Evolutionary conservation across 2,329 filamentous ascomycete species (phyloP).

Genomic region (Metarhizium robertsii): DNA sequence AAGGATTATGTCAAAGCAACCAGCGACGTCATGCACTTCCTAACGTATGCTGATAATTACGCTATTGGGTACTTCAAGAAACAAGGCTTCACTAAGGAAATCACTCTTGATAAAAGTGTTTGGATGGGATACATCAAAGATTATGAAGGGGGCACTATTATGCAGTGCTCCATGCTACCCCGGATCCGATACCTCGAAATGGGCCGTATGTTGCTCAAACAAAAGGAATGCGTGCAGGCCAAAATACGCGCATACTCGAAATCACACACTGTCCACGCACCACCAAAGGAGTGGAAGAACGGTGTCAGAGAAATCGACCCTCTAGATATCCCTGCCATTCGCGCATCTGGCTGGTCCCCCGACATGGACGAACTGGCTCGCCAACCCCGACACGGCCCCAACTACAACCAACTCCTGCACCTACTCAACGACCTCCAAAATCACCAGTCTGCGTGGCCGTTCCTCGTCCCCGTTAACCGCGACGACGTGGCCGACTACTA

Average conservation of each 20-base stretch:
- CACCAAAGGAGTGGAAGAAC: slow-evolving; percentile 78
- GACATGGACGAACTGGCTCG: slow-evolving; percentile 97
- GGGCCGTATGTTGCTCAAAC: slow-evolving; percentile 89
- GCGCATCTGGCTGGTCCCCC: slow-evolving; percentile 85
- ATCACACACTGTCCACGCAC: slow-evolving; percentile 76
- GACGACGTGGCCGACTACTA: slow-evolving; percentile 99
- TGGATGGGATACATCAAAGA: slow-evolving; percentile 99
- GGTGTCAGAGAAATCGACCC: slow-evolving; percentile 71
- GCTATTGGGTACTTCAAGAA: slow-evolving; percentile 99
- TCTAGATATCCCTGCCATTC: slow-evolving; percentile 78
- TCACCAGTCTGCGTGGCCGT: slow-evolving; percentile 88
- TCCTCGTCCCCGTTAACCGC: slow-evolving; percentile 83
- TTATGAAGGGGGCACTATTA: slow-evolving; percentile 96
- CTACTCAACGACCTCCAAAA: slow-evolving; percentile 94
- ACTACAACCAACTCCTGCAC: slow-evolving; percentile 89
- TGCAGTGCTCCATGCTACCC: slow-evolving; percentile 98
- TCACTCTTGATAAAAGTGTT: slow-evolving; percentile 76
- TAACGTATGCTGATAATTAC: slow-evolving; percentile 98
- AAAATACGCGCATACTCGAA: slow-evolving; percentile 91
- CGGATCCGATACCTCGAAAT: slow-evolving; percentile 89
- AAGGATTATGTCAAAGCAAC: slow-evolving; percentile 98
- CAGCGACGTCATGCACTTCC: slow-evolving; percentile 94
- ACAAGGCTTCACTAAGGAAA: slow-evolving; percentile 97
- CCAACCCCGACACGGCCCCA: slow-evolving; percentile 89
- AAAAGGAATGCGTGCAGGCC: slow-evolving; percentile 89